Evolutionary conservation across 495 filamentous ascomycete species (phyloP).

Genomic region (Recurvomyces mirabilis): DNA sequence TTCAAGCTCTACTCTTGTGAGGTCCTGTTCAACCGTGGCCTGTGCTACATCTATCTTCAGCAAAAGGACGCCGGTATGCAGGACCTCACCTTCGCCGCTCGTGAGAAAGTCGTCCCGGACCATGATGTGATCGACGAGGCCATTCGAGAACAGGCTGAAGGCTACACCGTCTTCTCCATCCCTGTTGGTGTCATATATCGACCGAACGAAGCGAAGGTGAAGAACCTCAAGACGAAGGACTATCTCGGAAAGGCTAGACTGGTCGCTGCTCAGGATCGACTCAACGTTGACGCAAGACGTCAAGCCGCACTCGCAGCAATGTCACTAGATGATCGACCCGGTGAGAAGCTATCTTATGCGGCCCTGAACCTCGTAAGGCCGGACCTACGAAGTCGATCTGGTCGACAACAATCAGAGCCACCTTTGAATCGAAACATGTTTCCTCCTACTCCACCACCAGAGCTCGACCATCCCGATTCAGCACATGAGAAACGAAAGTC

Average conservation of each 20-base stretch:
- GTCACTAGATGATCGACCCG: constrained; percentile 60
- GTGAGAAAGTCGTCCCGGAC: constrained; percentile 89
- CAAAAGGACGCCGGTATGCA: constrained; percentile 82
- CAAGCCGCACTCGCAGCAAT: constrained; percentile 26
- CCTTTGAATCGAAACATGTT: constrained; percentile 79
- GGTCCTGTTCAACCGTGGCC: constrained; percentile 91
- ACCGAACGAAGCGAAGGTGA: constrained; percentile 94
- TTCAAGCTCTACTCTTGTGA: constrained; percentile 98
- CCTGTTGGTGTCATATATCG: constrained; percentile 91
- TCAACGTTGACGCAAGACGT: constrained; percentile 24
- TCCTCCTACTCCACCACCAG: constrained; percentile 91
- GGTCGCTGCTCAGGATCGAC: constrained; percentile 72
- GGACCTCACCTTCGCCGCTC: constrained; percentile 83
- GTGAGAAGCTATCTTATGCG: constrained; percentile 75
- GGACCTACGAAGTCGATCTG: constrained; percentile 56
- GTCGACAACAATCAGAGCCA: constrained; percentile 71
- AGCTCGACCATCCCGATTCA: constrained; percentile 48
- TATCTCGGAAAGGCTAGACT: constrained; percentile 91
- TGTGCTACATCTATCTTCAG: constrained; percentile 95
- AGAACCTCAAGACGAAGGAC: constrained; percentile 92
- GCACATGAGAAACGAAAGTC: constrained; percentile 10
- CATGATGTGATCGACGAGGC: constrained; percentile 98
- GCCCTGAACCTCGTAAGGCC: constrained; percentile 84
- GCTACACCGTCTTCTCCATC: constrained; percentile 98
- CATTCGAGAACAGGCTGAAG: constrained; percentile 84